These are phyloP conservation scores for Fomitopsis schrenkii DNA, from an alignment of 1,284 basidiomycete genomes.

Conservation along the genomic window DNA sequence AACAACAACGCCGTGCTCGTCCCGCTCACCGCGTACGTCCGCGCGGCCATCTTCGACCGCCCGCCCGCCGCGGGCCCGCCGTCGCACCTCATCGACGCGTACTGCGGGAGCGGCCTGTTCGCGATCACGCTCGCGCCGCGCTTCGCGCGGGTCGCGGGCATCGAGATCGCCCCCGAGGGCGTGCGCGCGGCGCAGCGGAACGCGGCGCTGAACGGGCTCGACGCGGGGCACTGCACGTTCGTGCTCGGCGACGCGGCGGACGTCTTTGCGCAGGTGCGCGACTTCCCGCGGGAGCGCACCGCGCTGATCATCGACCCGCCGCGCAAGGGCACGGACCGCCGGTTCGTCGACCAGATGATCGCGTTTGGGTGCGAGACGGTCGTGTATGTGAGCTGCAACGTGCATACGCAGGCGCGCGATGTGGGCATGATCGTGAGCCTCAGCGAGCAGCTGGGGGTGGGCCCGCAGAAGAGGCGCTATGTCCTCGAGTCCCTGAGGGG, in stretches of 20 bases:
- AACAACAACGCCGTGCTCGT: constrained; percentile 95
- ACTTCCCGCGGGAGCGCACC: constrained; percentile 67
- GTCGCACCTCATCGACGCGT: constrained; percentile 88
- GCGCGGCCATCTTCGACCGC: constrained; percentile 58
- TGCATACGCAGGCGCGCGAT: constrained; percentile 83
- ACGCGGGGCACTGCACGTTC: constrained; percentile 48
- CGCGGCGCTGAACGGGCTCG: constrained; percentile 69
- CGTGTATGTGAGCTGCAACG: constrained; percentile 95
- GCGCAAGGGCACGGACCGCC: constrained; percentile 84
- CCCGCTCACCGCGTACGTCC: constrained; percentile 80
- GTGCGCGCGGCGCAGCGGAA: constrained; percentile 83
- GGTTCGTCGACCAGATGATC: constrained; percentile 79
- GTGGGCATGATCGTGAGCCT: constrained; percentile 65
- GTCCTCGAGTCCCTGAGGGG: constrained; percentile 78
- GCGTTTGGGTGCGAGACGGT: constrained; percentile 67
- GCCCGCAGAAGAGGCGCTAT: constrained; percentile 41
- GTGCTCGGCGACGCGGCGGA: constrained; percentile 66
- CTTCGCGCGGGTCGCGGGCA: constrained; percentile 83
- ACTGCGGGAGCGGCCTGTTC: constrained; percentile 92
- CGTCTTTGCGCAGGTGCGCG: constrained; percentile 61
- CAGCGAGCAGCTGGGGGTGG: constrained; percentile 34
- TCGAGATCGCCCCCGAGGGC: constrained; percentile 79
- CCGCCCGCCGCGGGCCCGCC: constrained; percentile 19
- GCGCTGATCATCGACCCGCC: constrained; percentile 86
- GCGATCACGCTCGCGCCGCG: constrained; percentile 81